Evolutionary conservation across 2,329 filamentous ascomycete species (phyloP), one percentile per base, ranked within the genome.

Genomic region (Sporothrix phasma): DNA sequence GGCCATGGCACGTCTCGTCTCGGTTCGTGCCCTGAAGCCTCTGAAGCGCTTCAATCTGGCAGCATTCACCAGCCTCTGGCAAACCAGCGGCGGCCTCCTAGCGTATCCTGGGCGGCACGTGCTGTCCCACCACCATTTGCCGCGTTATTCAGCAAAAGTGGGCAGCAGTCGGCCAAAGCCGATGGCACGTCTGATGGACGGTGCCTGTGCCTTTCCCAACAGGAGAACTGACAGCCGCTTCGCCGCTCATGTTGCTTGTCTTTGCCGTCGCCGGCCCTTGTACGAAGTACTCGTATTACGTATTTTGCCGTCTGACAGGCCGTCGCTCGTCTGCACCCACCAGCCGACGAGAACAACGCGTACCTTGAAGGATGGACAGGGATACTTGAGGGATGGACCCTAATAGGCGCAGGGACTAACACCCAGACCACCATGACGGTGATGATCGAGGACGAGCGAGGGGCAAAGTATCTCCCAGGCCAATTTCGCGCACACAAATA

Each of bases 51-150:
- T 58, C 26, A 58, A 58, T 41, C 8, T n/a, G 54, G 17, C 22
- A 11, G 34, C 6, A 56, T 56, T 56, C 24, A 56, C n/a, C 51
- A 58, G 54, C 24, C 56, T 46, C 10, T 10, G n/a, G 29, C 29
- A 47, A 46, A 47, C 13, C n/a, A 37, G 43, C 62, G 62, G 62
- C 62, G 53, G 59, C 62, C 53, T 64, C 62, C 62, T 64, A 64
- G 62, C 53, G 62, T 22, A 2, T 15, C 29, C 47, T 56, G 11
- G 24, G 7, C 8, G 24, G 56, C 39, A 45, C 39, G 41, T 60
- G 56, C 41, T 56, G n/a, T 24, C 19, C 31, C 51, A 56, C 51
- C 19, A 56, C 34, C 3, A 13, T 39, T 34, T 60, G 5, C n/a
- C 17, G n/a, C 24, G 43, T 39, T 22, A 17, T 54, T 17, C 51